Base-by-base conservation (phyloP, 257 asterid genomes). In the Solanum boliviense region DNA sequence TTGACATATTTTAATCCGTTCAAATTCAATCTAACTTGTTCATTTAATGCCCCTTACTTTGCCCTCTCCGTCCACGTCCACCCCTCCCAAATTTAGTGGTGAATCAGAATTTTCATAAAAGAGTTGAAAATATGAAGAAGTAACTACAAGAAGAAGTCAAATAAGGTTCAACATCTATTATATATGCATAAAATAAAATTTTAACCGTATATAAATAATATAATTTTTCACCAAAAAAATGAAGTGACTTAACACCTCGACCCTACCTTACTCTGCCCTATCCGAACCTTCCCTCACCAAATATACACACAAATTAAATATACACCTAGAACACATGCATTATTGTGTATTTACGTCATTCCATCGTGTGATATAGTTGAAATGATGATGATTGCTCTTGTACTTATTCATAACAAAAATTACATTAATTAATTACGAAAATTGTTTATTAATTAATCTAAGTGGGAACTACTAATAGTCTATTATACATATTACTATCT, bases 161-260 rank as follows among this genome's bases (percentile, higher is more conserved):
- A 62, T n/a, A 10, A 62, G 31, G 0, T 2, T 62, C 7, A 62
- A 62, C 15, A 4, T 62, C 4, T n/a, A 62, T 10, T 62, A 62
- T n/a, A 9, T 4, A 62, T 62, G 6, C 31, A 62, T 62, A 10
- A 9, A 62, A 23, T 62, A 62, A 0, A 62, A 9, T n/a, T 62
- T 4, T 23, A 62, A 62, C 0, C 0, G 5, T 10, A 0, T 23
- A 62, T n/a, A 23, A 62, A 8, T 3, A 62, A n/a, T 62, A 62
- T 62, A 10, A 62, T 62, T 10, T 62, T 62, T 1, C 2, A n/a
- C 3, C 8, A 44, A 20, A 4, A 4, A 62, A 62, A n/a, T 0
- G 0, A 9, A 23, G 5, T 5, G 0, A 62, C 0, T n/a, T 27
- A 62, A 62, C 3, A 62, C 1, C 15, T 62, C 3, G 7, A 62